Evolutionary conservation across 2,329 filamentous ascomycete species (phyloP).

Genomic region (Esteya vermicola): DNA sequence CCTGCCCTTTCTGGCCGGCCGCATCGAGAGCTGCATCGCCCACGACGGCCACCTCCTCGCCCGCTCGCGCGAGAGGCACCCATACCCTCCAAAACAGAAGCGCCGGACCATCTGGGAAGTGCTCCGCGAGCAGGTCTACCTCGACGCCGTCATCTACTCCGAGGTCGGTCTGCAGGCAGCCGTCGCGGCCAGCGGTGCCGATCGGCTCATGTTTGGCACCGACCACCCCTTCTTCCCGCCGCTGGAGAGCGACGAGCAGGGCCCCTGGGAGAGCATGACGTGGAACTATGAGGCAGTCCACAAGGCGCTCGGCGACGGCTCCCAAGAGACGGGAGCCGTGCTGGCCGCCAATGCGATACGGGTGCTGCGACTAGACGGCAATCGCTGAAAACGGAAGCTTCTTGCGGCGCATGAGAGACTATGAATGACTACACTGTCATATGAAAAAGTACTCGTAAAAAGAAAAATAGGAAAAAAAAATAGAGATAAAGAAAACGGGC

Average conservation of each 20-base stretch:
- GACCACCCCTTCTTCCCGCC: constrained; percentile 82
- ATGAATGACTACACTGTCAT: neutral
- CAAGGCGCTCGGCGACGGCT: constrained; percentile 9
- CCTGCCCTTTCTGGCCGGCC: constrained; percentile 72
- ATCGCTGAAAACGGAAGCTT: neutral
- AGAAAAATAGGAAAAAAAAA: neutral
- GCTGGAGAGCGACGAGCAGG: constrained; percentile 38
- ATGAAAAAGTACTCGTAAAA: neutral
- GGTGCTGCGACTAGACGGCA: constrained; percentile 9
- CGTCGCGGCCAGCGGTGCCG: constrained; percentile 45
- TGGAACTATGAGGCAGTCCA: constrained; percentile 33
- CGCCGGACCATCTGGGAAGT: constrained; percentile 41
- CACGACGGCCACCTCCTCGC: constrained; percentile 77
- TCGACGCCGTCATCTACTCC: constrained; percentile 78
- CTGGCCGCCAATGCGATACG: constrained; percentile 12
- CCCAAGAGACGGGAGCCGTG: constrained; percentile 5
- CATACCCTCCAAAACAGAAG: too few relatives aligned
- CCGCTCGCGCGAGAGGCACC: too few relatives aligned
- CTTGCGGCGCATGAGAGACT: neutral
- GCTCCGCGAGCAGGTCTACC: constrained; percentile 60
- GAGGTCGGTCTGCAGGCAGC: constrained; percentile 60
- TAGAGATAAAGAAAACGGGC: too few relatives aligned
- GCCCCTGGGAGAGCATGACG: constrained; percentile 55
- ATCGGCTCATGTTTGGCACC: constrained; percentile 67
- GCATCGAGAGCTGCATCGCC: constrained; percentile 74